phyloP scores from a whole-genome alignment of 371 early-diverging fungal species.

The Mortierella sp. region DNA sequence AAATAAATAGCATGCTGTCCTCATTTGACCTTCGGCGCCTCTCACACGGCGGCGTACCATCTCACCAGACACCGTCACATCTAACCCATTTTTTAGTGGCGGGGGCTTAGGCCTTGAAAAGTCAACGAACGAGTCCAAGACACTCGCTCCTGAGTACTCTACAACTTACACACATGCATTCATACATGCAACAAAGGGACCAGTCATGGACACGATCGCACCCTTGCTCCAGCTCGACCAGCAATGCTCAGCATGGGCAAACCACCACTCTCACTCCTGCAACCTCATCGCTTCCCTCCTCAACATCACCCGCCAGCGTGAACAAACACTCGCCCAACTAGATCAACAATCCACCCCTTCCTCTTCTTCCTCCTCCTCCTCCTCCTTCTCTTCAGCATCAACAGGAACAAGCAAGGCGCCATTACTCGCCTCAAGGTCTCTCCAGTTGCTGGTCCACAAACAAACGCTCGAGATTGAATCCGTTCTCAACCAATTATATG shows the following conservation, averaged over 20 bases:
- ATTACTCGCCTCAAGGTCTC: constrained; percentile 24
- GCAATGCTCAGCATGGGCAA: constrained; percentile 51
- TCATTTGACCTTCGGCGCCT: neutral
- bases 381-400: neutral
- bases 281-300: constrained; percentile 44
- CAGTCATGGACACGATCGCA: constrained; percentile 36
- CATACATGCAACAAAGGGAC: neutral
- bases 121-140: neutral
- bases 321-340: constrained; percentile 42
- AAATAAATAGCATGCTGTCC: neutral
- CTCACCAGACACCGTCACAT: neutral
- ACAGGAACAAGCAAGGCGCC: constrained; percentile 1
- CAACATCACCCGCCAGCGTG: constrained; percentile 52
- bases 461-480: constrained; percentile 48
- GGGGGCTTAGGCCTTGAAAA: constrained; percentile 23
- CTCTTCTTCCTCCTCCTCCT: neutral
- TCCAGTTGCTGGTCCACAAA: constrained; percentile 42
- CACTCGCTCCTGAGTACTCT: no score
- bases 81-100: constrained; percentile 26
- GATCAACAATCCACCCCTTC: constrained; percentile 18
- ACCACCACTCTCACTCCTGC: constrained; percentile 50
- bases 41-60: neutral
- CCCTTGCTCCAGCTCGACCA: constrained; percentile 45
- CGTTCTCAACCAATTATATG: constrained; percentile 40
- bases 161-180: neutral